Conservation (phyloP, 2,329 filamentous ascomycete genomes). For the Gaeumannomyces tritici region DNA sequence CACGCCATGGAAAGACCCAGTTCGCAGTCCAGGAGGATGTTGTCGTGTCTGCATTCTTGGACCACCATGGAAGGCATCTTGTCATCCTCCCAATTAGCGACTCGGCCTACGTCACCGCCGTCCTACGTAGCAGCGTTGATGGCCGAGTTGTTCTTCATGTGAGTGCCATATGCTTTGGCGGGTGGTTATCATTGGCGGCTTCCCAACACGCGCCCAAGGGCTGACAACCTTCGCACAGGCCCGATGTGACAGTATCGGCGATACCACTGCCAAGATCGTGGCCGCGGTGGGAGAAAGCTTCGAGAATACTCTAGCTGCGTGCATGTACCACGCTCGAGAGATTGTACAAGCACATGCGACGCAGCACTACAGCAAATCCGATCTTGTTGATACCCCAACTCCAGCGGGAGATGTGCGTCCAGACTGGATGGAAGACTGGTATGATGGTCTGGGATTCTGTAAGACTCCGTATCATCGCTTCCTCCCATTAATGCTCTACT, state of each 20-base stretch:
- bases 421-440: slow-evolving; percentile 78
- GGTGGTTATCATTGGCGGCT: too few relatives aligned
- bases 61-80: slow-evolving; percentile 60
- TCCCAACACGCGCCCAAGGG: too few relatives aligned
- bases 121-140: slow-evolving; percentile 55
- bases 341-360: slow-evolving; percentile 33
- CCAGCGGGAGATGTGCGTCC: slow-evolving; percentile 36
- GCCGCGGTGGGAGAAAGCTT: slow-evolving; percentile 64
- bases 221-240: slow-evolving; percentile 23
- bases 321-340: slow-evolving; percentile 79
- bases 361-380: slow-evolving; percentile 32
- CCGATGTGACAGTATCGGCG: slow-evolving; percentile 54
- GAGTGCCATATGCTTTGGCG: slow-evolving; percentile 18
- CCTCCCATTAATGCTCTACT: not conserved
- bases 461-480: slow-evolving; percentile 13
- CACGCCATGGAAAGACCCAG: slow-evolving; percentile 63
- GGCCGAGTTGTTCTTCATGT: slow-evolving; percentile 61
- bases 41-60: slow-evolving; percentile 69
- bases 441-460: slow-evolving; percentile 89
- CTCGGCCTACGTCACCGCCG: slow-evolving; percentile 57
- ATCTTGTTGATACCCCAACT: slow-evolving; percentile 34
- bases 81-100: slow-evolving; percentile 74
- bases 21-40: slow-evolving; percentile 70
- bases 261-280: slow-evolving; percentile 52
- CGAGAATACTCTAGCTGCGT: slow-evolving; percentile 66